Conservation (phyloP, 345 rosid species). For the Xanthoceras sorbifolium region DNA sequence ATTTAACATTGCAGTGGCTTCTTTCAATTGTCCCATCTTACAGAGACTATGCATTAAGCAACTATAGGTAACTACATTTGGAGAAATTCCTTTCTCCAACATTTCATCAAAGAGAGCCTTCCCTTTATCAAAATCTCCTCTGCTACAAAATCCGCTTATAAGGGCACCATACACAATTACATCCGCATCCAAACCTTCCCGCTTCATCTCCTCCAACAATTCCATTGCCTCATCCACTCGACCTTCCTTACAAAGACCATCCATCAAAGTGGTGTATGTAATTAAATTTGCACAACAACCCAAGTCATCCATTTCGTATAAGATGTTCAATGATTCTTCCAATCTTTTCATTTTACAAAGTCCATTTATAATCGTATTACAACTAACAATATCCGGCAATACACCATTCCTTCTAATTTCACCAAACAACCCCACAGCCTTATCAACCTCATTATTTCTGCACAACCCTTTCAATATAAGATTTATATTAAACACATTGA, state of each 20-base stretch:
- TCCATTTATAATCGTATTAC: conserved; percentile 50
- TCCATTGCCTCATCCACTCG: conserved; percentile 49
- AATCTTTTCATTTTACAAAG: conserved; percentile 49
- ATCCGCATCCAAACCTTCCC: conserved; percentile 46
- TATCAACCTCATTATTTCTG: conserved; percentile 31
- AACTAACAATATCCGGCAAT: conserved; percentile 46
- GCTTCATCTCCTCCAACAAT: conserved; percentile 45
- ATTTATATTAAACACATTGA: conserved; percentile 46
- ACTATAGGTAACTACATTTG: conserved; percentile 41
- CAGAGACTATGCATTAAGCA: conserved; percentile 46
- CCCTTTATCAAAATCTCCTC: conserved; percentile 42
- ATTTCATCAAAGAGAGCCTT: conserved; percentile 49
- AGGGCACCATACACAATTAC: conserved; percentile 41
- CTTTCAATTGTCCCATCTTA: conserved; percentile 53
- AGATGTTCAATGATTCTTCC: conserved; percentile 40
- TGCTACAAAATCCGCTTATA: conserved; percentile 33
- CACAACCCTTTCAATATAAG: conserved; percentile 60
- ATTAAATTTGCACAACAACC: conserved; percentile 40
- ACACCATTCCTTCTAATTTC: conserved; percentile 41
- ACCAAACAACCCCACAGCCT: conserved; percentile 41
- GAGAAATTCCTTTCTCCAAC: conserved; percentile 46
- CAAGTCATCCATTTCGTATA: conserved; percentile 45
- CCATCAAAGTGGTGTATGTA: conserved; percentile 51
- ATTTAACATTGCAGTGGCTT: conserved; percentile 40
- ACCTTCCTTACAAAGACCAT: conserved; percentile 62